Conservation (phyloP, 208 protist species). For the Borovskyia barvae region DNA sequence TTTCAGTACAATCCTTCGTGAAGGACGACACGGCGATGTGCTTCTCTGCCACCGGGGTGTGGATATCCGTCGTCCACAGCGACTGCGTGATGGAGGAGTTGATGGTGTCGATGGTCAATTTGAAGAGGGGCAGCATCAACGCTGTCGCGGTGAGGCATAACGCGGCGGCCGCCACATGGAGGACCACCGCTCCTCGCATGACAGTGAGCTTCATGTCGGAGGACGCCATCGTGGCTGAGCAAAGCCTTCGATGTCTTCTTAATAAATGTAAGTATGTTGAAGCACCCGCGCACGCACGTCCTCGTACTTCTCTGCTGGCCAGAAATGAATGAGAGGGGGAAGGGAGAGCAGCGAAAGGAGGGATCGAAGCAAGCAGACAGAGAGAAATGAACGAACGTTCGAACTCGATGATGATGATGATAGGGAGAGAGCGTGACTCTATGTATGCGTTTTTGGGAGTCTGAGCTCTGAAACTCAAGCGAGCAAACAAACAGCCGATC, state of each 20-base stretch:
- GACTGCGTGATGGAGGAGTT: constrained; percentile 31
- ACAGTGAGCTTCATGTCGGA: constrained; percentile 5
- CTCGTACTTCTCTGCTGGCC: too few species aligned
- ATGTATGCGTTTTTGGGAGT: too few species aligned
- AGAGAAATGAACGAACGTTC: too few species aligned
- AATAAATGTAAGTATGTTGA: too few species aligned
- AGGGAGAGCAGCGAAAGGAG: too few species aligned
- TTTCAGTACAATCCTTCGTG: constrained; percentile 15
- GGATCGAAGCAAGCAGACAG: too few species aligned
- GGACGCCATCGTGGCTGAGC: constrained; percentile 8
- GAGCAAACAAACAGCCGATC: not conserved
- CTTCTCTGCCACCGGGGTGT: constrained; percentile 22
- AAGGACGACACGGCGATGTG: constrained; percentile 12
- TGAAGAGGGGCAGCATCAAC: constrained; percentile 19
- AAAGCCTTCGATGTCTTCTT: not conserved
- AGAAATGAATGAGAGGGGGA: not conserved
- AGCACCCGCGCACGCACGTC: too few species aligned
- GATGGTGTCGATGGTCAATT: constrained; percentile 2
- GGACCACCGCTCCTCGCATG: constrained; percentile 11
- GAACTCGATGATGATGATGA: too few species aligned
- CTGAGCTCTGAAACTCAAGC: too few species aligned
- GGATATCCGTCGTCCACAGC: constrained; percentile 30
- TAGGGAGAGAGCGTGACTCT: too few species aligned
- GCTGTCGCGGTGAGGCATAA: not conserved
- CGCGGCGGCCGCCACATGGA: constrained; percentile 3